Evolutionary conservation across 2,329 filamentous ascomycete genomes (phyloP).

Genomic region (Cladophialophora chaetospira): DNA sequence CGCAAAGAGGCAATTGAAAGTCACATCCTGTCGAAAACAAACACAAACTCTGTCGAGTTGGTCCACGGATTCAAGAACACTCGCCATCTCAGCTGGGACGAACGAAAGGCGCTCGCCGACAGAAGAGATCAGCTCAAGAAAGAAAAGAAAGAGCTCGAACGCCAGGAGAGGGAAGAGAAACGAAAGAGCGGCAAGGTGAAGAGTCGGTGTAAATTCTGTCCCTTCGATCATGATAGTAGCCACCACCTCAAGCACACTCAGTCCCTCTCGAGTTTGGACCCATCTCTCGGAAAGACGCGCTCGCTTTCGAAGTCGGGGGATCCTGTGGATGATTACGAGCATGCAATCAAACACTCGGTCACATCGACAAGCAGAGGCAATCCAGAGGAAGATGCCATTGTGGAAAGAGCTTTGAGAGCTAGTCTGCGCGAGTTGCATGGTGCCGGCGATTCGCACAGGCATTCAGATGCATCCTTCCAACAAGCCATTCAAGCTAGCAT

Average conservation of each 20-base stretch:
- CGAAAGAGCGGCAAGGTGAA: slow-evolving; percentile 27
- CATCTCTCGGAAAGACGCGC: slow-evolving; percentile 21
- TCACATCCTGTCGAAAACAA: slow-evolving; percentile 35
- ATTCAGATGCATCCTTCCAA: slow-evolving; percentile 38
- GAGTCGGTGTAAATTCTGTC: slow-evolving; percentile 30
- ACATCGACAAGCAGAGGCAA: slow-evolving; percentile 70
- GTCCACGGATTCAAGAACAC: slow-evolving; percentile 53
- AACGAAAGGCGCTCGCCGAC: slow-evolving; percentile 55
- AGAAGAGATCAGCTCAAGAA: slow-evolving; percentile 29
- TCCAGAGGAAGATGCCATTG: slow-evolving; percentile 65
- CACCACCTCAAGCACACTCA: slow-evolving; percentile 22
- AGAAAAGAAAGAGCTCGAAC: slow-evolving; percentile 33
- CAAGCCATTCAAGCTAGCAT: slow-evolving; percentile 35
- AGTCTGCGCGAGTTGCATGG: slow-evolving; percentile 63
- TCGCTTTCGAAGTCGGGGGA: slow-evolving; percentile 21
- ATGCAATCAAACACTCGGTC: slow-evolving; percentile 71
- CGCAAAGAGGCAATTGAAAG: slow-evolving; percentile 60
- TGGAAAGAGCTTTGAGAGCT: slow-evolving; percentile 74
- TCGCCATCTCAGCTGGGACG: slow-evolving; percentile 53
- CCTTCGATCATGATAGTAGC: slow-evolving; percentile 28
- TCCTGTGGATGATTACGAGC: slow-evolving; percentile 66
- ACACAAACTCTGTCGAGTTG: slow-evolving; percentile 43
- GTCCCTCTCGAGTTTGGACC: slow-evolving; percentile 16
- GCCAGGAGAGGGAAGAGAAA: slow-evolving; percentile 30
- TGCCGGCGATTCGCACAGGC: slow-evolving; percentile 33